A percentile compares a stretch with the other conserved stretches of the same genome.
phyloP scores from a whole-genome alignment of 148 eudicot species.

The Vaccinium vitisidaea region DNA sequence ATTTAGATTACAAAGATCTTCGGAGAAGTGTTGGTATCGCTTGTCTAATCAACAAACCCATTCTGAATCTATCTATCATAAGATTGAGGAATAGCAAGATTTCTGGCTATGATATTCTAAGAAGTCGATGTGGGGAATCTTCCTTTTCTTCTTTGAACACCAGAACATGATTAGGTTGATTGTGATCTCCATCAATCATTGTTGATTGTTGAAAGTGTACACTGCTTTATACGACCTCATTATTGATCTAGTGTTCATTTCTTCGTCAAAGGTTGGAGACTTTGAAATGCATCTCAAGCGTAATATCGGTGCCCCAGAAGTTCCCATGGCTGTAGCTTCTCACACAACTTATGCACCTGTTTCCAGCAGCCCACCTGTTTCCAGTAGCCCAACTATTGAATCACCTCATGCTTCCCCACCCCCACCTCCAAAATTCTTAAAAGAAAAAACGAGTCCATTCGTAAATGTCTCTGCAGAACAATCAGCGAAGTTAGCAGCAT shows the following conservation, averaged over 20 bases:
- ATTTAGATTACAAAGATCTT: neutral
- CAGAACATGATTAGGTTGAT: conserved; percentile 2
- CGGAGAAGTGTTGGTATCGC: neutral
- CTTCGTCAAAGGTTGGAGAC: conserved; percentile 65
- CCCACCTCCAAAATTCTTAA: conserved; percentile 41
- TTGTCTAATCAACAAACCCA: neutral
- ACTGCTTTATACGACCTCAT: neutral
- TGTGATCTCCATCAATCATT: neutral
- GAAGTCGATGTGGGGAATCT: neutral
- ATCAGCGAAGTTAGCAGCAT: conserved; percentile 61
- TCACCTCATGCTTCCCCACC: conserved; percentile 44
- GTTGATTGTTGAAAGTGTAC: neutral
- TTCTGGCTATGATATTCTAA: neutral
- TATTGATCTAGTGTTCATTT: conserved; percentile 10
- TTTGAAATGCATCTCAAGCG: conserved; percentile 91
- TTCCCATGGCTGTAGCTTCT: conserved; percentile 42
- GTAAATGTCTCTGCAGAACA: conserved; percentile 43
- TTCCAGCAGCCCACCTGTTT: conserved; percentile 62
- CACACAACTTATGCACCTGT: conserved; percentile 47
- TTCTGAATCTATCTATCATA: neutral
- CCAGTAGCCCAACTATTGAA: conserved; percentile 50
- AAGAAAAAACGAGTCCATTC: conserved; percentile 66
- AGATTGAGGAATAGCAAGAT: neutral
- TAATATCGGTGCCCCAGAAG: conserved; percentile 48
- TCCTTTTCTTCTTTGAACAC: neutral